Percentiles rank a stretch among this genome's conserved stretches.
phyloP scores from a whole-genome alignment of 768 basidiomycete genomes.

The Mycena polygramma region DNA sequence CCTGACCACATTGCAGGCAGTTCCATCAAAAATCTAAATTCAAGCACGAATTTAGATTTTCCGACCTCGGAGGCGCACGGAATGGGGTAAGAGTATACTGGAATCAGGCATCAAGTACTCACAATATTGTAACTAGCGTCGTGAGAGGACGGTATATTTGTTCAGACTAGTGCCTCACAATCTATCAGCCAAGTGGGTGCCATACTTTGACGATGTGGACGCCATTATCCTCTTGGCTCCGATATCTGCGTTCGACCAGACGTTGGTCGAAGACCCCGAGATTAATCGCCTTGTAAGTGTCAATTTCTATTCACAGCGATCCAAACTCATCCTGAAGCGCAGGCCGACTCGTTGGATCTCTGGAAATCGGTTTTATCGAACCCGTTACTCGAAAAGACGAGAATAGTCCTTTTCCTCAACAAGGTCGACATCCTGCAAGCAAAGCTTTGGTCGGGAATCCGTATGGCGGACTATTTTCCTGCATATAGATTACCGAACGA shows the following conservation, averaged over 20 bases:
- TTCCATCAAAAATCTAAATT: no score
- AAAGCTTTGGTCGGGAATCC: slow-evolving; percentile 71
- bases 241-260: slow-evolving; percentile 79
- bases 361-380: slow-evolving; percentile 79
- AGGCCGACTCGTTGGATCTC: slow-evolving; percentile 76
- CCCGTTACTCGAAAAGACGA: slow-evolving; percentile 71
- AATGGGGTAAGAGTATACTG: no score
- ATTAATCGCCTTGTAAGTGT: slow-evolving; percentile 73
- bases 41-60: no score
- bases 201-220: slow-evolving; percentile 72
- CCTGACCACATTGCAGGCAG: no score
- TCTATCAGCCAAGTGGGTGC: slow-evolving; percentile 69
- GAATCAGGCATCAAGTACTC: background rate
- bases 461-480: slow-evolving; percentile 71
- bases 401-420: slow-evolving; percentile 82
- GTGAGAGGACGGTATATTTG: slow-evolving; percentile 46
- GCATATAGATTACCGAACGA: slow-evolving; percentile 78
- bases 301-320: background rate
- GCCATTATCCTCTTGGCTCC: slow-evolving; percentile 84
- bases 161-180: slow-evolving; percentile 1
- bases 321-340: background rate
- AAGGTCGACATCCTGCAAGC: slow-evolving; percentile 73
- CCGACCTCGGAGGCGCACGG: no score
- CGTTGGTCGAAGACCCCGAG: slow-evolving; percentile 69
- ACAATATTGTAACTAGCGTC: slow-evolving; percentile 73